Evolutionary conservation across 164 flowering plant species (phyloP).

Genomic region (Vitis rotundifolia): DNA sequence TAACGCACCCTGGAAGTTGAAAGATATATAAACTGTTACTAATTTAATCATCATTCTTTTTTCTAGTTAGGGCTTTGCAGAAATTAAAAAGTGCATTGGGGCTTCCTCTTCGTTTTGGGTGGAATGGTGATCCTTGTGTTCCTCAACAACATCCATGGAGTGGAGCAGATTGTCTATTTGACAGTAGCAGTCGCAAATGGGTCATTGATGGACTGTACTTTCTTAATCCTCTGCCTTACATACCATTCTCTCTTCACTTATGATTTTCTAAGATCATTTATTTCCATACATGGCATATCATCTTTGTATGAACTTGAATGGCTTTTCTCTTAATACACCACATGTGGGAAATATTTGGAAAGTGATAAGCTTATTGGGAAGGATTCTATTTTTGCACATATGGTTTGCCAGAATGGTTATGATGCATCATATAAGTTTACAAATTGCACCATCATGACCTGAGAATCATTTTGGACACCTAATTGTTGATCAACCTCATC

Average conservation of each 20-base stretch:
- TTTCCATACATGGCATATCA: background rate
- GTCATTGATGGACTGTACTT: constrained; percentile 96
- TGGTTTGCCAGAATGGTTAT: too few species aligned
- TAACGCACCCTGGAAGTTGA: background rate
- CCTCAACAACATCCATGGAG: constrained; percentile 99
- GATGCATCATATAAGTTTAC: background rate
- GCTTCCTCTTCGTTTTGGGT: constrained; percentile 89
- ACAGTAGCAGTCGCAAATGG: constrained; percentile 54
- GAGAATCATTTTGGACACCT: background rate
- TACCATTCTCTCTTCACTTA: background rate
- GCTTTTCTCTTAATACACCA: background rate
- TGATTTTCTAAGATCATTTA: background rate
- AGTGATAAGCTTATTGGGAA: too few species aligned
- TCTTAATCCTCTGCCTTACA: constrained; percentile 16
- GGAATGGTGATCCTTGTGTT: constrained; percentile 99
- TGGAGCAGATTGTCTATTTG: constrained; percentile 88
- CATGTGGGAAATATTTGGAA: background rate
- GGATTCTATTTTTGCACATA: too few species aligned
- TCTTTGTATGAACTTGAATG: background rate
- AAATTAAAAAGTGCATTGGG: constrained; percentile 64
- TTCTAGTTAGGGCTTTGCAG: constrained; percentile 75
- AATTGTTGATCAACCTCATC: background rate
- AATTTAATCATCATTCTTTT: constrained; percentile 18
- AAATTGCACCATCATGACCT: background rate
- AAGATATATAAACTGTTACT: constrained; percentile 4